phyloP scores from a whole-genome alignment of 345 rosid species.

The Camelina laxa region DNA sequence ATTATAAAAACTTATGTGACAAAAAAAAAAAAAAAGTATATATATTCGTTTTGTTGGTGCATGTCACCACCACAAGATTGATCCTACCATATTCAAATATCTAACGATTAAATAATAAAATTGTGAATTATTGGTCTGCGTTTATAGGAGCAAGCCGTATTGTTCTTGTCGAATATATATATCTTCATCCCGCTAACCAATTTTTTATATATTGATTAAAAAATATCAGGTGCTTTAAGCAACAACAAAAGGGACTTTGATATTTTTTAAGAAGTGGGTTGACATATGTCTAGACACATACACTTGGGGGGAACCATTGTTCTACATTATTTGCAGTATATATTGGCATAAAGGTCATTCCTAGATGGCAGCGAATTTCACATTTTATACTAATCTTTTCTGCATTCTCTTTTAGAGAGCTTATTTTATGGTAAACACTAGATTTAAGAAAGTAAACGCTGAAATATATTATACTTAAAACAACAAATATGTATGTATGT shows the following conservation, averaged over 20 bases:
- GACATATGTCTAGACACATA: slow-evolving; percentile 8
- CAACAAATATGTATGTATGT: neutral
- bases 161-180: slow-evolving; percentile 36
- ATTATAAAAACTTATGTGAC: neutral
- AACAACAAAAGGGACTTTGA: slow-evolving; percentile 34
- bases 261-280: slow-evolving; percentile 18
- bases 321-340: neutral
- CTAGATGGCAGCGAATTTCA: slow-evolving; percentile 32
- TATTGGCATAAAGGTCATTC: slow-evolving; percentile 23
- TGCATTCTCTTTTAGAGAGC: slow-evolving; percentile 17
- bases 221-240: slow-evolving; percentile 36
- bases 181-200: slow-evolving; percentile 13
- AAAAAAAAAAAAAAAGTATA: too few species aligned
- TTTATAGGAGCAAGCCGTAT: slow-evolving; percentile 19
- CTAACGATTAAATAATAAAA: neutral
- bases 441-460: slow-evolving; percentile 24
- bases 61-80: neutral
- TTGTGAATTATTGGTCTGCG: slow-evolving; percentile 22
- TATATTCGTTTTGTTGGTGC: neutral
- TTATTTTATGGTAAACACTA: slow-evolving; percentile 6
- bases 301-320: slow-evolving; percentile 32
- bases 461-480: neutral
- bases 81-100: neutral
- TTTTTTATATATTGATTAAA: neutral
- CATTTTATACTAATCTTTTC: neutral